phyloP scores from a whole-genome alignment of 1,284 basidiomycete genomes.

The Athelia psychrophila region DNA sequence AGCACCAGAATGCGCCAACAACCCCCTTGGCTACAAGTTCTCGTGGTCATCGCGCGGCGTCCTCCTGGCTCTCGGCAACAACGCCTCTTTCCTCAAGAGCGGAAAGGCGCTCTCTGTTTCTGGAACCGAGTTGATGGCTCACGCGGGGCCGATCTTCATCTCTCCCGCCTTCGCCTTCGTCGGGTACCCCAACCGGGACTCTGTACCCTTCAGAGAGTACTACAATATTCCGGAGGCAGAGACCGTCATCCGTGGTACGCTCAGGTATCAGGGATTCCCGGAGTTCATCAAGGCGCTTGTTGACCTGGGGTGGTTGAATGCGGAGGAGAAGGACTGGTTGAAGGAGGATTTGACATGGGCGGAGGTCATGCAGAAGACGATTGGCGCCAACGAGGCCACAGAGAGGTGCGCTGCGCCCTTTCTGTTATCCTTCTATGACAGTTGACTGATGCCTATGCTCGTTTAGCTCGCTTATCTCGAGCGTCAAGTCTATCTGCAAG shows the following conservation, averaged over 20 bases:
- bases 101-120: constrained; percentile 66
- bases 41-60: constrained; percentile 98
- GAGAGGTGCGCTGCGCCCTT: constrained; percentile 54
- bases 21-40: constrained; percentile 99
- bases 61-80: constrained; percentile 92
- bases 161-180: constrained; percentile 96
- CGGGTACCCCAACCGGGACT: constrained; percentile 97
- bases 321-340: constrained; percentile 77
- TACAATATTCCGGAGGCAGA: constrained; percentile 95
- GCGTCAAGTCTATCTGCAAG: constrained; percentile 64
- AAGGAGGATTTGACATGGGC: constrained; percentile 76
- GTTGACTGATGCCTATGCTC: constrained; percentile 7
- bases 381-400: constrained; percentile 66
- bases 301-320: constrained; percentile 86
- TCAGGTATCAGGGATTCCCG: constrained; percentile 99
- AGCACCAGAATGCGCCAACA: constrained; percentile 86
- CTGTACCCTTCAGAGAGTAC: constrained; percentile 80
- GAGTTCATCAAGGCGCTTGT: constrained; percentile 92
- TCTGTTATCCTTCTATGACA: constrained; percentile 4
- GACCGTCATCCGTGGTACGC: constrained; percentile 90
- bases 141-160: constrained; percentile 94
- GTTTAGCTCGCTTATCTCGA: constrained; percentile 61
- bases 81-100: constrained; percentile 77
- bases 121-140: constrained; percentile 78
- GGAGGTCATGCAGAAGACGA: constrained; percentile 79